Evolutionary conservation across 208 protist genomes (phyloP).

Genomic region (Plasmodiophora brassicae): DNA sequence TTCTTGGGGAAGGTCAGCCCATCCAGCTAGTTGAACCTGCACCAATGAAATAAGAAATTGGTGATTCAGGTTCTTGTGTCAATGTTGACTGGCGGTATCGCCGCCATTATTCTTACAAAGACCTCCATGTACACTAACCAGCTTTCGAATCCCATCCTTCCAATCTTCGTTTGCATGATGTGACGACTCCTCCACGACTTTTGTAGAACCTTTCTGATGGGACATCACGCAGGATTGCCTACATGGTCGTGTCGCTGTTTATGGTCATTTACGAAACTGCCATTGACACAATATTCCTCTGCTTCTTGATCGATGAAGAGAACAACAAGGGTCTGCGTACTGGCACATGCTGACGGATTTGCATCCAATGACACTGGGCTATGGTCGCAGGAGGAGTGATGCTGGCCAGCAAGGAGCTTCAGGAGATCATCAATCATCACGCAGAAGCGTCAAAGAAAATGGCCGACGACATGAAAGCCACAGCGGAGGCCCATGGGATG

Average conservation of each 20-base stretch:
- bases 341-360: neutral
- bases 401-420: constrained; percentile 15
- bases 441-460: constrained; percentile 1
- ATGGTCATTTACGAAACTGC: constrained; percentile 28
- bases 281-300: constrained; percentile 40
- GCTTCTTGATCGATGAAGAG: constrained; percentile 43
- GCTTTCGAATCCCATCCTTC: neutral
- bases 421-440: neutral
- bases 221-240: neutral
- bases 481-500: neutral
- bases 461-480: neutral
- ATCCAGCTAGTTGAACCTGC: neutral
- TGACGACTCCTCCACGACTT: neutral
- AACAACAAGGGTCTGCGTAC: constrained; percentile 38
- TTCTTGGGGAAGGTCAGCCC: constrained; percentile 25
- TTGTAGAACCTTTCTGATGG: neutral
- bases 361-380: neutral
- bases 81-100: neutral
- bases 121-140: neutral
- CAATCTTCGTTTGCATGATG: neutral
- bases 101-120: neutral
- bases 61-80: constrained; percentile 7
- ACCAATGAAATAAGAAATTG: neutral
- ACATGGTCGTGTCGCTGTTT: neutral
- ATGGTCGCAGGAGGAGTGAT: neutral